A percentile compares a stretch with the other conserved stretches of the same genome.
phyloP scores from a whole-genome alignment of 306 rosid genomes.

The Lupinus albus region DNA sequence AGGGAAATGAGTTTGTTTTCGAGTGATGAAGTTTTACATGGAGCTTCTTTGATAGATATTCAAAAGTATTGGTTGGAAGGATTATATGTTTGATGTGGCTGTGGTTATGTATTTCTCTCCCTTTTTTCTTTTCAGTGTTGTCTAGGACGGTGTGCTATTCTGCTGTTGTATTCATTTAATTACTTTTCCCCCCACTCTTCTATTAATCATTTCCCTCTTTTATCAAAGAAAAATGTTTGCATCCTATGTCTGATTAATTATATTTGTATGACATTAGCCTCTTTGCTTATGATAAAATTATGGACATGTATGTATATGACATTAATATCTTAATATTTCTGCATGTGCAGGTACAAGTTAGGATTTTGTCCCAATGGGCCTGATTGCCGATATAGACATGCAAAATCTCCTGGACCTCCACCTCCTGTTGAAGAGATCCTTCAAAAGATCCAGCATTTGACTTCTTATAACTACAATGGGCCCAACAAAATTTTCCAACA shows the following conservation, averaged over 20 bases:
- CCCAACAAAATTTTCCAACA: slow-evolving; percentile 76
- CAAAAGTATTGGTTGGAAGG: slow-evolving; percentile 25
- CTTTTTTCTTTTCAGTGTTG: slow-evolving; percentile 30
- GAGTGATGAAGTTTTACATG: slow-evolving; percentile 26
- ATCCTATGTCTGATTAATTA: slow-evolving; percentile 16
- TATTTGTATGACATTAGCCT: slow-evolving; percentile 17
- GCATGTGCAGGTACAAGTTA: slow-evolving; percentile 84
- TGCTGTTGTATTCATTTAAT: slow-evolving; percentile 31
- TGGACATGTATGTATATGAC: slow-evolving; percentile 26
- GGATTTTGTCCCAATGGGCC: slow-evolving; percentile 99
- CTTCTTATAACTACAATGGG: slow-evolving; percentile 68
- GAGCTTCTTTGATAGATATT: slow-evolving; percentile 23
- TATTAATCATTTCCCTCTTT: neutral
- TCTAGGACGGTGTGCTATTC: slow-evolving; percentile 11
- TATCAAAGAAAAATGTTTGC: neutral
- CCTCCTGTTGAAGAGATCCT: slow-evolving; percentile 96
- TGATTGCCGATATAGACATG: slow-evolving; percentile 97
- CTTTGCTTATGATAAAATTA: slow-evolving; percentile 7
- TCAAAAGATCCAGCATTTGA: slow-evolving; percentile 92
- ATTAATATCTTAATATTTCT: slow-evolving; percentile 31
- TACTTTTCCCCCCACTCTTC: slow-evolving; percentile 10
- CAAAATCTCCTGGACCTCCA: slow-evolving; percentile 92
- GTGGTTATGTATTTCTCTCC: slow-evolving; percentile 18
- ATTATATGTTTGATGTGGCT: slow-evolving; percentile 34
- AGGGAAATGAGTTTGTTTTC: slow-evolving; percentile 28